Conservation (phyloP, 2,329 filamentous ascomycete species). For the Paracoccidioides lutzii region DNA sequence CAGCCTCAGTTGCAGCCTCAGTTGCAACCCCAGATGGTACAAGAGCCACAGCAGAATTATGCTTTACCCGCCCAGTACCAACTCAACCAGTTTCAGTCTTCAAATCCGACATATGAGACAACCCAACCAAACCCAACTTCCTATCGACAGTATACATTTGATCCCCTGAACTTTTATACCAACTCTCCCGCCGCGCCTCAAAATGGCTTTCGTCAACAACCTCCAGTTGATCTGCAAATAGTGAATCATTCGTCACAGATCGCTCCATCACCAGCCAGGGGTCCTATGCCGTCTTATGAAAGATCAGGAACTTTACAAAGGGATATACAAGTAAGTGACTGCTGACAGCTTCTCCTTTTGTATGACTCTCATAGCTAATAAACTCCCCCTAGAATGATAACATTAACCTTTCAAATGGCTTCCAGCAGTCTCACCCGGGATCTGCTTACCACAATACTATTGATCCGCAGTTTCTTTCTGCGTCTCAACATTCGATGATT, state of each 20-base stretch:
- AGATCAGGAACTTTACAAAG: constrained; percentile 2
- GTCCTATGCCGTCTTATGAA: constrained; percentile 3
- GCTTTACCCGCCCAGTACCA: constrained; percentile 20
- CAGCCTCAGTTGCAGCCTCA: constrained; percentile 8
- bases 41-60: constrained; percentile 14
- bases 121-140: constrained; percentile 10
- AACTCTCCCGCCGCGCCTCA: constrained; percentile 2
- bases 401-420: constrained; percentile 22
- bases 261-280: neutral
- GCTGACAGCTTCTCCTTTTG: neutral
- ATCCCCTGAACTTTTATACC: constrained; percentile 21
- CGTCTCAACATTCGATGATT: constrained; percentile 14
- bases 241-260: constrained; percentile 1
- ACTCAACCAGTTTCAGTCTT: constrained; percentile 7
- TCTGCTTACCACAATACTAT: constrained; percentile 25
- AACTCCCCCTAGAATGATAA: constrained; percentile 13
- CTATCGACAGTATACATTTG: constrained; percentile 23
- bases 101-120: constrained; percentile 5
- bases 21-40: constrained; percentile 3
- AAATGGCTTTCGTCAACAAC: constrained; percentile 2
- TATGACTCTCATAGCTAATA: neutral
- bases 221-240: constrained; percentile 7
- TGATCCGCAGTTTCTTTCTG: constrained; percentile 27
- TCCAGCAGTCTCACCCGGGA: constrained; percentile 13
- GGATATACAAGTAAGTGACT: constrained; percentile 2